These are phyloP conservation scores for Phaseolus coccineus DNA, from an alignment of 331 rosid species.

Conservation along the genomic window DNA sequence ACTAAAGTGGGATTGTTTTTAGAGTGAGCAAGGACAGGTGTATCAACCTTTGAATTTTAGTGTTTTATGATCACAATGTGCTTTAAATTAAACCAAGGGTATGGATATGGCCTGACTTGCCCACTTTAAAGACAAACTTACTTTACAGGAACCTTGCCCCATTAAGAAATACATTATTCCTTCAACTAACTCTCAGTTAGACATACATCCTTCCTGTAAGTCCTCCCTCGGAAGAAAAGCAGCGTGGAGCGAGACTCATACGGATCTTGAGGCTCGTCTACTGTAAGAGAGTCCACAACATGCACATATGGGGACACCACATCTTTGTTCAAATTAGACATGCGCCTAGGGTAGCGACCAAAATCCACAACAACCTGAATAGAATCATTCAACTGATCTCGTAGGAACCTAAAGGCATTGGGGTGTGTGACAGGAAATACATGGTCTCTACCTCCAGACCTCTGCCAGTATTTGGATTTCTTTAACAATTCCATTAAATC, in stretches of 20 bases:
- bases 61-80: neutral
- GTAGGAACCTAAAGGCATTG: constrained; percentile 93
- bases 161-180: constrained; percentile 19
- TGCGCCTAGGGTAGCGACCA: constrained; percentile 78
- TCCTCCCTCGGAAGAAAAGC: constrained; percentile 90
- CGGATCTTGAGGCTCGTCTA: constrained; percentile 76
- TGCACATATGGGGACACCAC: constrained; percentile 94
- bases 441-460: constrained; percentile 90
- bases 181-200: constrained; percentile 37
- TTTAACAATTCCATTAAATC: constrained; percentile 69
- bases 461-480: constrained; percentile 82
- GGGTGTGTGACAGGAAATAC: constrained; percentile 96
- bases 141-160: constrained; percentile 24
- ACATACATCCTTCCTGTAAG: constrained; percentile 89
- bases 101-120: constrained; percentile 36
- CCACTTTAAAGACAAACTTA: constrained; percentile 34
- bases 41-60: constrained; percentile 23
- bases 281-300: constrained; percentile 80
- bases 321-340: constrained; percentile 90
- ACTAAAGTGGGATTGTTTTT: constrained; percentile 20
- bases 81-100: constrained; percentile 16
- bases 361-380: constrained; percentile 97
- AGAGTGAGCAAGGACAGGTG: constrained; percentile 21
- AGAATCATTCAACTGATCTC: constrained; percentile 72
- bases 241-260: constrained; percentile 72